These are phyloP conservation scores for Diaporthe amygdali DNA, from an alignment of 2,329 filamentous ascomycete genomes.

Conservation along the genomic window DNA sequence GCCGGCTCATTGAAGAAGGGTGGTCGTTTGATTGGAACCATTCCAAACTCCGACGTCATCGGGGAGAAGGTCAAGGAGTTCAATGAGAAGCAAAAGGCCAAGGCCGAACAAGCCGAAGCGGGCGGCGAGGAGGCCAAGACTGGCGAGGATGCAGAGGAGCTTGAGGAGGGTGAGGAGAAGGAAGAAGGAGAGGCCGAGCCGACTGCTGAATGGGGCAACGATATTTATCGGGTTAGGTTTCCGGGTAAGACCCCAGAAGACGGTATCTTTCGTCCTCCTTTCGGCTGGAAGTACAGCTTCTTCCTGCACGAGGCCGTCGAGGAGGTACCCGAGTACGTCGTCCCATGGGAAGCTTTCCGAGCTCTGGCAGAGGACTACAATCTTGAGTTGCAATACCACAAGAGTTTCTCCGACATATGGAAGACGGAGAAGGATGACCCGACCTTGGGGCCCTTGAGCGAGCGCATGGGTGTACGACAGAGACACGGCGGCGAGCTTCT, in stretches of 20 bases:
- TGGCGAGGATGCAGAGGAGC: slow-evolving; percentile 42
- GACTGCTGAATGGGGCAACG: slow-evolving; percentile 87
- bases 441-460: slow-evolving; percentile 81
- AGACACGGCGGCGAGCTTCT: slow-evolving; percentile 69
- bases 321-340: slow-evolving; percentile 95
- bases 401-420: slow-evolving; percentile 90
- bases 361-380: slow-evolving; percentile 96
- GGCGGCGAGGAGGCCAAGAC: slow-evolving; percentile 43
- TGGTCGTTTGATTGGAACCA: slow-evolving; percentile 91
- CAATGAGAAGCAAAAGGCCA: slow-evolving; percentile 62
- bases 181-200: slow-evolving; percentile 68
- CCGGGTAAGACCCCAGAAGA: slow-evolving; percentile 82
- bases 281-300: slow-evolving; percentile 98
- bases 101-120: slow-evolving; percentile 39
- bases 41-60: slow-evolving; percentile 95
- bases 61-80: slow-evolving; percentile 78
- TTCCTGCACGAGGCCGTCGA: slow-evolving; percentile 96
- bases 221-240: slow-evolving; percentile 90
- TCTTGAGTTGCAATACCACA: slow-evolving; percentile 92
- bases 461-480: slow-evolving; percentile 92
- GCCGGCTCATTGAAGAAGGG: slow-evolving; percentile 90
- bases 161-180: slow-evolving; percentile 49
- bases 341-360: slow-evolving; percentile 97
- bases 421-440: slow-evolving; percentile 86
- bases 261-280: slow-evolving; percentile 91